phyloP scores from a whole-genome alignment of 179 eudicot species.

The Pouteria campechiana region DNA sequence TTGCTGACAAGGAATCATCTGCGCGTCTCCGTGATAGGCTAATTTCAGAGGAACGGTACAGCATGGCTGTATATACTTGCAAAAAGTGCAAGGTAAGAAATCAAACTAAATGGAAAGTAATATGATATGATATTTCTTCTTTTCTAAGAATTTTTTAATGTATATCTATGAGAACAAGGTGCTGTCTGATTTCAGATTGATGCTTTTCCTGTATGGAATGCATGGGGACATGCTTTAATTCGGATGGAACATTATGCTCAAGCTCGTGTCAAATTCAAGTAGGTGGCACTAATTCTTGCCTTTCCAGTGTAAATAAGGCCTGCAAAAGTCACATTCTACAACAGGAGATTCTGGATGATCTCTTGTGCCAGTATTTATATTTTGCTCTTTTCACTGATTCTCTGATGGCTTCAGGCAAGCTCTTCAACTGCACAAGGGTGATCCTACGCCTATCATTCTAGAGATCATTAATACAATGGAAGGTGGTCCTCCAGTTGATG shows the following conservation, averaged over 20 bases:
- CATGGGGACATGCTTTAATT: constrained; percentile 97
- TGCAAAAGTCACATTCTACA: too few species aligned
- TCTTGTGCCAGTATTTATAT: too few species aligned
- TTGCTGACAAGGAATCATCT: constrained; percentile 88
- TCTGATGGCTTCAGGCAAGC: constrained; percentile 63
- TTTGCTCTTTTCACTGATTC: constrained; percentile 4
- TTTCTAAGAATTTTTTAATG: too few species aligned
- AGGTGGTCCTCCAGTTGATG: constrained; percentile 96
- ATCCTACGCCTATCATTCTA: constrained; percentile 54
- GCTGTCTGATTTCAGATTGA: constrained; percentile 59
- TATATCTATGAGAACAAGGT: too few species aligned
- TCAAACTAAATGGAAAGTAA: too few species aligned
- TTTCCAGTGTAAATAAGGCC: too few species aligned
- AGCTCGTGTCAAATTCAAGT: constrained; percentile 97
- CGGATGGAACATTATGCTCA: constrained; percentile 97
- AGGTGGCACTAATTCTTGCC: constrained; percentile 14
- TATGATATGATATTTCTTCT: too few species aligned
- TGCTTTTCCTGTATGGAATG: constrained; percentile 89
- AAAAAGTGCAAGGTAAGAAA: constrained; percentile 96
- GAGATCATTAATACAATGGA: constrained; percentile 85
- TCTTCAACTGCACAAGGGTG: constrained; percentile 81
- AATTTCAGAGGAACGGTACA: constrained; percentile 70
- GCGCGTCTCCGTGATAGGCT: constrained; percentile 84
- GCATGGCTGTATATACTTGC: constrained; percentile 98
- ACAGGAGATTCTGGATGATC: too few species aligned